phyloP scores from a whole-genome alignment of 2,329 filamentous ascomycete species.

The Colletotrichum sansevieriae region DNA sequence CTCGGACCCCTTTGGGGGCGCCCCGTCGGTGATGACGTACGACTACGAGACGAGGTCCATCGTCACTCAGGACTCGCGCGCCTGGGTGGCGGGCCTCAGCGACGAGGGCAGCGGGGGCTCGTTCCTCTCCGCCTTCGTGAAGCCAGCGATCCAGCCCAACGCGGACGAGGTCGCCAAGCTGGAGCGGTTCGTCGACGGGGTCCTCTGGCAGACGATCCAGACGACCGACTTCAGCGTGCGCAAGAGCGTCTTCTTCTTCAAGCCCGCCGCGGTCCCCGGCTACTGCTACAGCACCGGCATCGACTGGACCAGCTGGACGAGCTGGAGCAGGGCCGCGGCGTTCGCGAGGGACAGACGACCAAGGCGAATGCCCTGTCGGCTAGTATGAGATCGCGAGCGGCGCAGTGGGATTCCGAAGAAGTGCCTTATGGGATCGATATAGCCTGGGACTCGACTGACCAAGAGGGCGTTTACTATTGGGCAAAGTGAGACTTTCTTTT shows the following conservation, averaged over 20 bases:
- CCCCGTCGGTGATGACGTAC: conserved; percentile 68
- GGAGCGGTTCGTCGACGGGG: conserved; percentile 65
- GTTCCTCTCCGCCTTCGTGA: conserved; percentile 67
- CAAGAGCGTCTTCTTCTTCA: conserved; percentile 20
- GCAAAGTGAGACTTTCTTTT: conserved; percentile 52
- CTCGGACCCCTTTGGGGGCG: conserved; percentile 66
- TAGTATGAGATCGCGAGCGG: too few species aligned
- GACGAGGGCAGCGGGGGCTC: conserved; percentile 71
- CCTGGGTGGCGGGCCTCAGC: conserved; percentile 71
- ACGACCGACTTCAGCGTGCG: conserved; percentile 58
- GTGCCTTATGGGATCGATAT: conserved; percentile 72
- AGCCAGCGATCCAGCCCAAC: conserved; percentile 64
- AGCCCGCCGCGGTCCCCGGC: too few species aligned
- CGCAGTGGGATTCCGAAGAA: conserved; percentile 56
- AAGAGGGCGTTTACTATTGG: conserved; percentile 73
- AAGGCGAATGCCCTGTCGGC: too few species aligned
- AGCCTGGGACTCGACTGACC: conserved; percentile 73
- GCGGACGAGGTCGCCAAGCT: conserved; percentile 63
- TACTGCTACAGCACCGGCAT: too few species aligned
- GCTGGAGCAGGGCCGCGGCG: too few species aligned
- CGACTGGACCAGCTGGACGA: too few species aligned
- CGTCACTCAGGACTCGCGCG: conserved; percentile 62
- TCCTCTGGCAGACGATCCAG: conserved; percentile 64
- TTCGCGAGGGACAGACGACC: conserved; percentile 44
- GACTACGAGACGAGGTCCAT: conserved; percentile 61